Evolutionary conservation across 495 filamentous ascomycete genomes (phyloP).

Genomic region (Aspergillus taichungensis): DNA sequence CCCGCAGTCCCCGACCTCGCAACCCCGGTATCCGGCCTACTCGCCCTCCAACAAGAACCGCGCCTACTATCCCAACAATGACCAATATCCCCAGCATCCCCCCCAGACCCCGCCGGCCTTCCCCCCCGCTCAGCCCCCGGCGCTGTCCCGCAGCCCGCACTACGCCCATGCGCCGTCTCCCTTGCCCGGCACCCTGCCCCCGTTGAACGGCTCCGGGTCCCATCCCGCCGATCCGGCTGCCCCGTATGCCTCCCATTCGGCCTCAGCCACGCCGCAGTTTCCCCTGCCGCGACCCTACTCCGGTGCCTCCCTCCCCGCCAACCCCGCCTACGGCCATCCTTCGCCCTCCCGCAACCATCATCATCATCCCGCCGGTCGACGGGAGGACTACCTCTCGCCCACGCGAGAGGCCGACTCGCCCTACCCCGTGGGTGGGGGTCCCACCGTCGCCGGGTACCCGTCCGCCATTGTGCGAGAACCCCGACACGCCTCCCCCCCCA

Average conservation of each 20-base stretch:
- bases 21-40: conserved; percentile 30
- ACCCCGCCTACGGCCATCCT: conserved; percentile 32
- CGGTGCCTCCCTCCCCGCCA: conserved; percentile 27
- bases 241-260: conserved; percentile 37
- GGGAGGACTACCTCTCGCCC: conserved; percentile 33
- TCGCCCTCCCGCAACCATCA: conserved; percentile 29
- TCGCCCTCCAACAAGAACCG: conserved; percentile 42
- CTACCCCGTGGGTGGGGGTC: conserved; percentile 24
- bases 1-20: conserved; percentile 36
- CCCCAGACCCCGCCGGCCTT: conserved; percentile 47
- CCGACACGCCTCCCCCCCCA: conserved; percentile 27
- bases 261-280: conserved; percentile 23
- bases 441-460: conserved; percentile 22
- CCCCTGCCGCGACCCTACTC: conserved; percentile 38
- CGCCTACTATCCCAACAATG: conserved; percentile 49
- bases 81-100: conserved; percentile 43
- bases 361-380: conserved; percentile 36
- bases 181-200: conserved; percentile 39
- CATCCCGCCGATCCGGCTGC: conserved; percentile 32
- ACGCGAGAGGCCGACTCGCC: conserved; percentile 32
- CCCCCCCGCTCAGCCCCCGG: conserved; percentile 40
- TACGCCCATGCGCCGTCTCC: conserved; percentile 44
- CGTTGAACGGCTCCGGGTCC: conserved; percentile 45
- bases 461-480: conserved; percentile 23
- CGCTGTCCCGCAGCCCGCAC: conserved; percentile 40